Percentiles rank a stretch among this genome's conserved stretches.
phyloP scores from a whole-genome alignment of 2,329 filamentous ascomycete genomes.

The Biscogniauxia mediterranea region DNA sequence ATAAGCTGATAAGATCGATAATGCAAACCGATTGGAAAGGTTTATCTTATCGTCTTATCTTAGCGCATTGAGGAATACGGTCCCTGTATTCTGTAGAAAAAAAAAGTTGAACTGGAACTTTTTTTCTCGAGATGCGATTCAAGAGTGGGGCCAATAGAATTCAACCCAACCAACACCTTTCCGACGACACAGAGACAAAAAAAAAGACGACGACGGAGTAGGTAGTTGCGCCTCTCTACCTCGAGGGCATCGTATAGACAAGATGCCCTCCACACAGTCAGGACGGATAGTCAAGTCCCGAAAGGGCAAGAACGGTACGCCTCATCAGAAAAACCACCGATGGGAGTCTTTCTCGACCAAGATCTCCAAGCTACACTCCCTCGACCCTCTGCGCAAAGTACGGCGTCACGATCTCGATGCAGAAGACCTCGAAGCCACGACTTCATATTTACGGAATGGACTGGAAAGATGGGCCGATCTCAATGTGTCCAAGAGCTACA shows the following conservation, averaged over 20 bases:
- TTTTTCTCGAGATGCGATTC: slow-evolving; percentile 12
- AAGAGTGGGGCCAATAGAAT: slow-evolving; percentile 22
- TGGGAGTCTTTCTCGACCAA: slow-evolving; percentile 91
- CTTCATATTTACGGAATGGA: slow-evolving; percentile 83
- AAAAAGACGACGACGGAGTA: background rate
- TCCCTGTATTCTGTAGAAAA: no score
- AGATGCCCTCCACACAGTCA: slow-evolving; percentile 61
- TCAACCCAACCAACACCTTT: slow-evolving; percentile 1
- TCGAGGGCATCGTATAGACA: slow-evolving; percentile 32
- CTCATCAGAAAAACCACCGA: slow-evolving; percentile 77
- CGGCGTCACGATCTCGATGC: slow-evolving; percentile 81
- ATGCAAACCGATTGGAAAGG: background rate
- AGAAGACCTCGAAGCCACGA: slow-evolving; percentile 70
- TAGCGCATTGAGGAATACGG: no score
- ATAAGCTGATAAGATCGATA: slow-evolving; percentile 3
- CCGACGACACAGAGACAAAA: background rate
- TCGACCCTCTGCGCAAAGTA: slow-evolving; percentile 89
- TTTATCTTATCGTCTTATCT: slow-evolving; percentile 22
- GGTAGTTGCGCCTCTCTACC: background rate
- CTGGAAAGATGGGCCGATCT: slow-evolving; percentile 88
- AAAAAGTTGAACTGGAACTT: slow-evolving; percentile 27
- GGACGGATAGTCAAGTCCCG: slow-evolving; percentile 68
- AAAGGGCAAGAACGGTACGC: slow-evolving; percentile 68
- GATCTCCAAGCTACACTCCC: slow-evolving; percentile 80
- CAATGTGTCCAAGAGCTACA: slow-evolving; percentile 82